Evolutionary conservation across 805 yeast genomes (phyloP), one percentile per base, ranked within the genome.

Genomic region (Sugiyamaella boreocaroliniensis): DNA sequence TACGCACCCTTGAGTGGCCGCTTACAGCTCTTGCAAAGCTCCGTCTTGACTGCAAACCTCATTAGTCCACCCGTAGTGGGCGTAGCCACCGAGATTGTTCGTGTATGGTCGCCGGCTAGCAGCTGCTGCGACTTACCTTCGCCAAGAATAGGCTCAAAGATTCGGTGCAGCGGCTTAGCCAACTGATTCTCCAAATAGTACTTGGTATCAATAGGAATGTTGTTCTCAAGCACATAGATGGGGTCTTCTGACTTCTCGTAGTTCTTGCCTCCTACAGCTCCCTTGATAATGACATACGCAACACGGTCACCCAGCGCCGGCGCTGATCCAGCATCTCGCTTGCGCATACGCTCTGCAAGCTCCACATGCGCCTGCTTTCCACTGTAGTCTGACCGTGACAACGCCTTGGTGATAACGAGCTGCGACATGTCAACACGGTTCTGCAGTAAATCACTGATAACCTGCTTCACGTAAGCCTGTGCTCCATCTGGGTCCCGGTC

Each of bases 241-340:
- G 99, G 99, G 64, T 93, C 99, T 68, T 93, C 99, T 0, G 97
- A 90, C 69, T 93, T 89, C 60, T 92, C 96, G 69, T 90, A 95
- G 57, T 90, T 85, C 66, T 89, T 90, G 47, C 74, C 81, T 53
- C 88, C 86, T 49, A 88, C 83, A 4, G 88, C 84, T 0, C 92
- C 82, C 63, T 81, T 80, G 60, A 87, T 85, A 54, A 93, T 90
- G 37, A 93, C 99, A 66, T 92, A 93, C 5, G 98, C 98, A 32
- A 93, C 98, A 71, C 99, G 86, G 67, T 93, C 99, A 53, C 99
- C 99, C 47, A 93, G 77, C 11, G 89, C 82, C 2, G 99, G 99
- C 0, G 99, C 99, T 7, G 95, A 85, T 20, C 99, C 99, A 0
- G 96, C 85, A 65, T 93, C 99, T 74, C 99, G 84, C 66, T 89